A percentile compares a stretch with the other conserved stretches of the same genome.
Conservation (phyloP, 2,329 filamentous ascomycete species). For the Aspergillus nomiae region DNA sequence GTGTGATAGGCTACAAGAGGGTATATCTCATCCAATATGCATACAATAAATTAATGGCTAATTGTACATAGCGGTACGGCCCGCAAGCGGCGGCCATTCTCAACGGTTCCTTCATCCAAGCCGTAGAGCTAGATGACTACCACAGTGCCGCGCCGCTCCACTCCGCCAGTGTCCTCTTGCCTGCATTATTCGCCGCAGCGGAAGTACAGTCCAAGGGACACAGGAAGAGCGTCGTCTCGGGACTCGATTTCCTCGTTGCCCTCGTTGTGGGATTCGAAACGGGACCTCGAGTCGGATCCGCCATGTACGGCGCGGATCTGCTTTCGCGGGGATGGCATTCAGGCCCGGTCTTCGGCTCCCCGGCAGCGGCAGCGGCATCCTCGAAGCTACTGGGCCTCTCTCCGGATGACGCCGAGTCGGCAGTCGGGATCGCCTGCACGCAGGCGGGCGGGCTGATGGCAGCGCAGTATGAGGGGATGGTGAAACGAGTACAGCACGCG, state of each 20-base stretch:
- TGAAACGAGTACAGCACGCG: constrained; percentile 51
- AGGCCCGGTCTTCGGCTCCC: constrained; percentile 25
- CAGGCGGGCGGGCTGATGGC: constrained; percentile 46
- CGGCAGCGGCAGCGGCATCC: constrained; percentile 35
- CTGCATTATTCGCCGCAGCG: constrained; percentile 42
- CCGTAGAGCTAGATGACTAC: constrained; percentile 49
- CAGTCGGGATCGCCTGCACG: constrained; percentile 44
- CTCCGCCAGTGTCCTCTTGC: constrained; percentile 41
- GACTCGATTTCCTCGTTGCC: constrained; percentile 37
- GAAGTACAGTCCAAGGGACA: neutral
- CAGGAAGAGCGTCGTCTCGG: constrained; percentile 17
- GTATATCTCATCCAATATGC: neutral
- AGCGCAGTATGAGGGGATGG: constrained; percentile 46
- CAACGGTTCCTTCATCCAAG: constrained; percentile 49
- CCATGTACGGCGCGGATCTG: constrained; percentile 42
- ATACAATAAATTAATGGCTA: rapidly evolving
- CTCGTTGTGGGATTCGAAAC: constrained; percentile 45
- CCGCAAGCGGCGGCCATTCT: constrained; percentile 44
- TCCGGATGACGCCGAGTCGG: constrained; percentile 33
- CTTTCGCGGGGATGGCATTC: constrained; percentile 46
- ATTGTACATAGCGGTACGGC: constrained; percentile 3
- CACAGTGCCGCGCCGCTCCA: constrained; percentile 46
- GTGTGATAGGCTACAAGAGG: constrained; percentile 18
- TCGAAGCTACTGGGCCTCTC: constrained; percentile 36
- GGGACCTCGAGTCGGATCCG: constrained; percentile 41